Evolutionary conservation across 495 filamentous ascomycete genomes (phyloP).

Genomic region (Penicillium steckii): DNA sequence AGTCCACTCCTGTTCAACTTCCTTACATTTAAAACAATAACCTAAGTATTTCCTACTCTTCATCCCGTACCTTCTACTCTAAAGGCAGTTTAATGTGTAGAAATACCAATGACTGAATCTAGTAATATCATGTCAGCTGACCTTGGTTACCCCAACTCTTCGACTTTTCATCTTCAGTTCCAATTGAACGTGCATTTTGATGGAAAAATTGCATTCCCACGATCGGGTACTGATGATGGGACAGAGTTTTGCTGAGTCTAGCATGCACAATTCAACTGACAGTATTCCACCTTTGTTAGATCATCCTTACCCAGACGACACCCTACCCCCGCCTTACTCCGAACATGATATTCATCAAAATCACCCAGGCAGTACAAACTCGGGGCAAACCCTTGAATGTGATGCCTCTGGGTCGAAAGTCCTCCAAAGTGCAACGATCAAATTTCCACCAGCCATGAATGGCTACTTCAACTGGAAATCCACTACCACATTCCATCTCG

Average conservation of each 20-base stretch:
- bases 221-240: not conserved
- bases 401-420: not conserved
- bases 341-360: not conserved
- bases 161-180: too few species aligned
- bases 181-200: too few species aligned
- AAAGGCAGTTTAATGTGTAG: too few species aligned
- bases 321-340: not conserved
- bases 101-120: too few species aligned
- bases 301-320: not conserved
- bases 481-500: conserved; percentile 15
- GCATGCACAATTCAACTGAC: not conserved
- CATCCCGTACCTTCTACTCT: not conserved
- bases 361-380: not conserved
- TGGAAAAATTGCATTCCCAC: too few species aligned
- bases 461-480: conserved; percentile 19
- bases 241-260: not conserved
- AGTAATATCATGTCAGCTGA: too few species aligned
- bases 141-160: too few species aligned
- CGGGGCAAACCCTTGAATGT: not conserved
- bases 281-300: not conserved
- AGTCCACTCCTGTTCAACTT: too few species aligned
- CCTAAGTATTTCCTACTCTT: too few species aligned
- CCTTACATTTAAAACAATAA: too few species aligned
- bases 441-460: conserved; percentile 15
- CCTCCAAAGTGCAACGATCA: conserved; percentile 5